Evolutionary conservation across 2,329 filamentous ascomycete genomes (phyloP), one percentile per base, ranked within the genome.

Genomic region (Pezicula rhizophila): DNA sequence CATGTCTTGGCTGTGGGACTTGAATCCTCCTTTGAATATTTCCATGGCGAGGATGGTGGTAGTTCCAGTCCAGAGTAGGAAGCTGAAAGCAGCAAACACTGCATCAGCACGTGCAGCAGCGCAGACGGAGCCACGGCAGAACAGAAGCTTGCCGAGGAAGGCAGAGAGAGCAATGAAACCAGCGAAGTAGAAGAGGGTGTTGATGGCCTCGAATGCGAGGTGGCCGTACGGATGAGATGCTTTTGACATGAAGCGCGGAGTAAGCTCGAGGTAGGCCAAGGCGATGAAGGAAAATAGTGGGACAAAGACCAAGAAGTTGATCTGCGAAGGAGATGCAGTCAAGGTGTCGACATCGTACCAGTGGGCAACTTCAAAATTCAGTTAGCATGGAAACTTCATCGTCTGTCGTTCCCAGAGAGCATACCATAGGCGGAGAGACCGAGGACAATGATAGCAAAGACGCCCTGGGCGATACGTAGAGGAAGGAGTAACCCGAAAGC

Each of bases 291-390:
- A 77, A 58, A 78, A 74, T 39, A 78, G 54, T 2, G 78, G 73
- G 23, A 69, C 69, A 59, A 79, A 77, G 57, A 83, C 66, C 53
- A 83, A 65, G 63, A 81, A 82, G 68, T 74, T 77, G 65, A 84
- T 66, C 52, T 79, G 73, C 3, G 71, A 67, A 0, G 80, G 80
- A n/a, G 79, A 73, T 15, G 71, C 57, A 3, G 72, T 73, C 54
- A 73, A 68, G 59, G 77, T 84, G 58, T 79, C 68, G 51, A 65
- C 68, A 61, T 76, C 71, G 63, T 80, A 82, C 76, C 78, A 83
- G 64, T 82, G 71, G 55, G 76, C 70, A 48, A 84, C 80, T 84
- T 48, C 50, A 26, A 42, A 14, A 3, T 5, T 23, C 31, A 12
- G 17, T 14, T 20, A 20, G 2, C 40, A 28, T 42, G 23, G 23